phyloP scores from a whole-genome alignment of 441 rosid species.

The Kokia cookei region DNA sequence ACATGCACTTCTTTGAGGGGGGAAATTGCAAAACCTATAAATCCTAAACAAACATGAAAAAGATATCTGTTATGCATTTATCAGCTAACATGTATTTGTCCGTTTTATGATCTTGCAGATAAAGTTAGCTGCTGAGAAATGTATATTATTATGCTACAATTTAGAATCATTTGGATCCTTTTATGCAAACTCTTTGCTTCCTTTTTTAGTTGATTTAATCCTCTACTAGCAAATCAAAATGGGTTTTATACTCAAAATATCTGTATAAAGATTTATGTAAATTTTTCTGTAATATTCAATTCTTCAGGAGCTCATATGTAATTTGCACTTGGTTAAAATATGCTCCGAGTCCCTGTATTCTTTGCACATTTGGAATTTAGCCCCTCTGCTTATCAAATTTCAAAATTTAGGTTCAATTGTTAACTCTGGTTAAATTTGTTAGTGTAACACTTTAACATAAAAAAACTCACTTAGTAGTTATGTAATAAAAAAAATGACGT shows the following conservation, averaged over 20 bases:
- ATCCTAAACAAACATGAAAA: neutral
- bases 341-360: no score
- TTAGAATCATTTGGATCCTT: neutral
- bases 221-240: neutral
- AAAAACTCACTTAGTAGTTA: no score
- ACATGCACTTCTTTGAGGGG: neutral
- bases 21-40: neutral
- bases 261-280: neutral
- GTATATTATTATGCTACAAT: neutral
- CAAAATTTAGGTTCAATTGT: no score
- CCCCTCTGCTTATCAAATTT: no score
- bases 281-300: neutral
- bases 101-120: constrained; percentile 13
- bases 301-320: neutral
- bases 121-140: neutral
- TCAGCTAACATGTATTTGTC: neutral
- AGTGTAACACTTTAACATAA: no score
- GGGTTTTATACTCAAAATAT: neutral
- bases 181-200: neutral
- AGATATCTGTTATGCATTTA: neutral
- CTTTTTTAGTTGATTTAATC: neutral
- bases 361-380: no score
- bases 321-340: neutral
- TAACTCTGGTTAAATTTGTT: no score
- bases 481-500: no score